Evolutionary conservation across 257 asterid species (phyloP).

Genomic region (Solanum chilense): DNA sequence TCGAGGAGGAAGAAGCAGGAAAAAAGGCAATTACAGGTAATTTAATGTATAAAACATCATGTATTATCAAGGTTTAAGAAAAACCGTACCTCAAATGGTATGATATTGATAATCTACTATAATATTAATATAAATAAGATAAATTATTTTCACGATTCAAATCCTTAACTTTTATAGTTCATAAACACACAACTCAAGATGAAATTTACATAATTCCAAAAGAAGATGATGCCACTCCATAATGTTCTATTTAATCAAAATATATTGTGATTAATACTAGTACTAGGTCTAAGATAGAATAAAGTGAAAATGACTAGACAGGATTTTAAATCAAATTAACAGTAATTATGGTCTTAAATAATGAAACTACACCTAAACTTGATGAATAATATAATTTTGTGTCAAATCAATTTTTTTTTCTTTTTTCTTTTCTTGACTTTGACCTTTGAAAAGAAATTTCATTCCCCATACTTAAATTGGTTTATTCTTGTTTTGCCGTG

Average conservation of each 20-base stretch:
- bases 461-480: not conserved
- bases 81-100: no score
- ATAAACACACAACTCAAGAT: not conserved
- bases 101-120: not conserved
- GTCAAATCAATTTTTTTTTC: not conserved
- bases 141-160: fast-evolving
- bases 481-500: not conserved
- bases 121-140: not conserved
- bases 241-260: not conserved
- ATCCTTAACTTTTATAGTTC: not conserved
- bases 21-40: no score
- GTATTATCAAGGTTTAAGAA: no score
- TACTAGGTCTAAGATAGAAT: not conserved
- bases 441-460: not conserved
- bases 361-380: not conserved
- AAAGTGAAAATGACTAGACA: not conserved
- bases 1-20: not conserved
- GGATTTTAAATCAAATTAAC: not conserved
- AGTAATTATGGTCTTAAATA: not conserved
- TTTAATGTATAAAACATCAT: not conserved
- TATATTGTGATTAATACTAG: not conserved
- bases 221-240: not conserved
- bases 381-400: not conserved
- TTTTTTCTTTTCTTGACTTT: not conserved
- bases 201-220: not conserved